Base-by-base conservation (phyloP, 2,329 filamentous ascomycete genomes). In the Xylaria sp. region DNA sequence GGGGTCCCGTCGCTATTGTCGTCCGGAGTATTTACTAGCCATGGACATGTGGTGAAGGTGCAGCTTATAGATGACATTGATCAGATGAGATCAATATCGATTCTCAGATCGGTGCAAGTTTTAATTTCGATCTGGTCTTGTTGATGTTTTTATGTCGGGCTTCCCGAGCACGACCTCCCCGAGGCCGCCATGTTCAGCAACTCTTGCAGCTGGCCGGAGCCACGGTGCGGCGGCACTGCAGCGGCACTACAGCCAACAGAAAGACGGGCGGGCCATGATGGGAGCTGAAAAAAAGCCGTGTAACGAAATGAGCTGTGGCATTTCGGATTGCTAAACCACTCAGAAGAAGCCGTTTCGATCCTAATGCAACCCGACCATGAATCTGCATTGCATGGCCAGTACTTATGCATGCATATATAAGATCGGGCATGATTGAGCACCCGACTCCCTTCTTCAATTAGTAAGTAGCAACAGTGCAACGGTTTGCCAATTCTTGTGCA, bases 211-310 rank as follows among this genome's bases (percentile, higher is more conserved):
- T 14, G 19, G 43, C 49, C 42, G 28, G 19, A 33, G 21, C 50
- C 28, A 9, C 9, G 9, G 28, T 31, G 28, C 28, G 28, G 28
- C 28, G 28, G 28, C 28, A 31, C 28, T 31, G 21, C 49, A 9
- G 12, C 17, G 19, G 15, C 19, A 51, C 12, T 37, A 38, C 23
- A 15, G 23, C 33, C 49, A 28, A 23, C 23, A 21, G 23, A 4
- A 2, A 9, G 28, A 31, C 28, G 28, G 28, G n/a, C 23, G 21
- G 31, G 33, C 45, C 19, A 33, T 33, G 38, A 23, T 25, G 19
- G 43, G 28, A 66, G 64, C 64, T 61, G 59, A 64, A 66, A 50
- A 66, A 50, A 43, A 28, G 57, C 35, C 2, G 54, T 66, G 61
- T 17, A 53, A 57, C 60, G 33, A 31, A 35, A 52, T 60, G 46